Percentiles rank a stretch among this genome's conserved stretches.
phyloP scores from a whole-genome alignment of 1,139 yeast genomes.

The Debaryomycetaceae sp. region DNA sequence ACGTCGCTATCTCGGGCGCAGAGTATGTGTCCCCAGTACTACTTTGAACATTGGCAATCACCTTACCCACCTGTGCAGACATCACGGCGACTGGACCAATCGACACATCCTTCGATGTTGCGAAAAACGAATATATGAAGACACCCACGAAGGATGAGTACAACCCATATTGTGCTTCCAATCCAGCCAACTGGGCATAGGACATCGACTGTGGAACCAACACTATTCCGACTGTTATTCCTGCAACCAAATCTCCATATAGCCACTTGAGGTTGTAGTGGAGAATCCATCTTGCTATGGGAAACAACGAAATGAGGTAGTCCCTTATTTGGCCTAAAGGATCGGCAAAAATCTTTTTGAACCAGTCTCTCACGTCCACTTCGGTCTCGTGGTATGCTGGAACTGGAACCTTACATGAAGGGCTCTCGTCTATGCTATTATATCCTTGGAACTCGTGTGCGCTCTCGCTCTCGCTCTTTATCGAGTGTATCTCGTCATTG shows the following conservation, averaged over 20 bases:
- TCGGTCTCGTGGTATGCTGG: constrained; percentile 41
- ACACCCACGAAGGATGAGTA: constrained; percentile 94
- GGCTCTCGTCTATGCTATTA: constrained; percentile 4
- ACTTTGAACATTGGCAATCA: constrained; percentile 58
- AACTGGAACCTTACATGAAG: constrained; percentile 17
- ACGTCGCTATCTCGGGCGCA: constrained; percentile 74
- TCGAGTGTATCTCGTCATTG: not conserved
- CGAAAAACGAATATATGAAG: constrained; percentile 81
- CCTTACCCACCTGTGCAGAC: constrained; percentile 83
- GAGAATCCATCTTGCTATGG: constrained; percentile 76
- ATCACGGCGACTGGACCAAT: constrained; percentile 98
- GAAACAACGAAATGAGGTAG: constrained; percentile 68
- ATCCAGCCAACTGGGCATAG: constrained; percentile 82
- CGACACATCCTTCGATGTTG: constrained; percentile 92
- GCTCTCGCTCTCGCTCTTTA: constrained; percentile 1
- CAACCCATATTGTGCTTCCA: constrained; percentile 80
- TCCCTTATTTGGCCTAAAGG: constrained; percentile 38
- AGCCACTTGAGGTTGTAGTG: constrained; percentile 81
- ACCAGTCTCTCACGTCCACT: constrained; percentile 48
- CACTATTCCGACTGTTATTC: constrained; percentile 89
- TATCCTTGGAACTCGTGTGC: constrained; percentile 1
- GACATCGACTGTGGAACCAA: constrained; percentile 96
- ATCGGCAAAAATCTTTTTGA: constrained; percentile 26
- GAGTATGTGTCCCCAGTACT: constrained; percentile 37
- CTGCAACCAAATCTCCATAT: constrained; percentile 82